Base-by-base conservation (phyloP, 345 rosid genomes). In the Passiflora organensis region DNA sequence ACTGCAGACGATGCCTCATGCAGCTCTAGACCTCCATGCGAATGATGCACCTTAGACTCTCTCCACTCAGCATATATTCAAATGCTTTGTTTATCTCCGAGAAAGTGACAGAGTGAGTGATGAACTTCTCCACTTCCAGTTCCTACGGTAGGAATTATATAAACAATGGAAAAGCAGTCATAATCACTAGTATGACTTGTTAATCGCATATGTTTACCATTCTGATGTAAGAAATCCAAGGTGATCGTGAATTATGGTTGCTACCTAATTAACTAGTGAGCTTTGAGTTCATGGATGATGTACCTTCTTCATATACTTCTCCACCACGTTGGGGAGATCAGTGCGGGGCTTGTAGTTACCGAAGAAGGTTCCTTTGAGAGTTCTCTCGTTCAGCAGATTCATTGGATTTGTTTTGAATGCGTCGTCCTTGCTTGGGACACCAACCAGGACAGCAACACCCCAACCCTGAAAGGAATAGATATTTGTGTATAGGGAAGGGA, bases 81-180 rank as follows among this genome's bases (percentile, higher is more conserved):
- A 81, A 83, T 6, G 87, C 87, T 61, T 81, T 83, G 64, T 79
- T 81, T 58, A 78, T 80, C 63, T 78, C 86, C 0, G 83, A 68
- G 72, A 80, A 83, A 13, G 82, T 72, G 1, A 83, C 59, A 6
- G 62, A 15, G 58, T 78, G 87, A n/a, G 84, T 83, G 64, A 83
- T 81, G 43, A 83, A 83, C 19, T 81, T 81, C 43, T 84, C 85
- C 60, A 75, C 19, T 18, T 79, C 87, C 25, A 82, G 57, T 59
- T 78, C 79, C 84, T 75, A 66, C 49, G 62, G 48, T 1, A 23
- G n/a, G n/a, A n/a, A n/a, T n/a, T n/a, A n/a, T n/a, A n/a, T n/a
- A n/a, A n/a, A n/a, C n/a, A n/a, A n/a, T n/a, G n/a, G n/a, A n/a
- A n/a, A n/a, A n/a, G n/a, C n/a, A n/a, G n/a, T n/a, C n/a, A n/a